phyloP scores from a whole-genome alignment of 176 grass and related monocot genomes.

The Rhynchospora breviuscula region DNA sequence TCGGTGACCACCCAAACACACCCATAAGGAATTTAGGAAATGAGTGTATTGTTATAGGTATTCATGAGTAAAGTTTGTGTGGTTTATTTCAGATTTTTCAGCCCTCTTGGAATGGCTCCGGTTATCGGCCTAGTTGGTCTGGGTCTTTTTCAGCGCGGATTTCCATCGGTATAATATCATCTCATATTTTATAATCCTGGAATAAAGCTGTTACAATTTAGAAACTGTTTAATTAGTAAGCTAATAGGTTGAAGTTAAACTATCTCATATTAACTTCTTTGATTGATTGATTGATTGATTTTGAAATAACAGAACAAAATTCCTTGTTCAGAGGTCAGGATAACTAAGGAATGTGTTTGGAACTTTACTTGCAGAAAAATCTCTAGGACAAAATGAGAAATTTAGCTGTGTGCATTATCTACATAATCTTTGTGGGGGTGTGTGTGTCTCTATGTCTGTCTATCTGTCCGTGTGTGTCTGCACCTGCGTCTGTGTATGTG shows the following conservation, averaged over 20 bases:
- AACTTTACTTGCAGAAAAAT: background rate
- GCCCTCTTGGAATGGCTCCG: conserved; percentile 44
- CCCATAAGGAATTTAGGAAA: background rate
- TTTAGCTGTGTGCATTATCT: background rate
- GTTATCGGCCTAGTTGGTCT: conserved; percentile 51
- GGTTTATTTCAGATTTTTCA: conserved; percentile 44
- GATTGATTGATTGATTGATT: background rate
- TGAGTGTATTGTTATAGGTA: background rate
- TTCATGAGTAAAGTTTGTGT: background rate
- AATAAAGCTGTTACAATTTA: background rate
- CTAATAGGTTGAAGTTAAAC: background rate
- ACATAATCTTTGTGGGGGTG: background rate
- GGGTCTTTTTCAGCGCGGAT: conserved; percentile 53
- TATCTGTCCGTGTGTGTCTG: background rate
- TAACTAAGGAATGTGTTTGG: background rate
- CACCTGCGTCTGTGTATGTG: background rate
- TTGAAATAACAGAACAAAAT: background rate
- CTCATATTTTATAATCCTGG: conserved; percentile 6
- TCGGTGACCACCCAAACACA: no score
- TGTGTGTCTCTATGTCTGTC: background rate
- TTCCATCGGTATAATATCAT: conserved; percentile 35
- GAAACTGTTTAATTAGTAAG: background rate
- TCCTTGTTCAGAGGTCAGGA: background rate
- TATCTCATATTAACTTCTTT: background rate
- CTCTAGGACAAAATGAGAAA: background rate